These are phyloP conservation scores for Pseudisothecium myosuroides DNA, from an alignment of 225 moss, liverwort and hornwort species.

Conservation along the genomic window DNA sequence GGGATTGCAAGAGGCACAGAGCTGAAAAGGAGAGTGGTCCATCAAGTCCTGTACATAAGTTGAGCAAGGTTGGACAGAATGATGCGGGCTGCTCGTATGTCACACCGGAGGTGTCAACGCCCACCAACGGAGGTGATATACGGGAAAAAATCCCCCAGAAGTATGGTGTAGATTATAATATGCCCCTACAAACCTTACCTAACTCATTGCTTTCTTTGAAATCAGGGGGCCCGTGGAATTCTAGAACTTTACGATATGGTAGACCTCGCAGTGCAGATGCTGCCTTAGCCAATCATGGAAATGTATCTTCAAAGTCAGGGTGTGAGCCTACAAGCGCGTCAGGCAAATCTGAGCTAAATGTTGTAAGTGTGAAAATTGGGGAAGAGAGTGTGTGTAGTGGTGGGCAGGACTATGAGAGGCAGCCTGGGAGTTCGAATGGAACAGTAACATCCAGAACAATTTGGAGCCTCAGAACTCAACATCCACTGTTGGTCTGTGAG, in stretches of 20 bases:
- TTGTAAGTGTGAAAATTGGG: background rate
- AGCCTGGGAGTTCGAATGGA: background rate
- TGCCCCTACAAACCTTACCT: background rate
- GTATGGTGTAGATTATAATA: background rate
- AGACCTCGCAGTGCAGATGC: background rate
- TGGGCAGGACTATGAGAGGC: background rate
- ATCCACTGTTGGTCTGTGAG: conserved; percentile 5
- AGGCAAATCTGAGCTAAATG: background rate
- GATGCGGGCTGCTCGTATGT: background rate
- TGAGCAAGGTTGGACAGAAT: background rate
- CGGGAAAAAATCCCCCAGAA: background rate
- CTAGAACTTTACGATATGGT: conserved; percentile 1
- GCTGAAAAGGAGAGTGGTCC: background rate
- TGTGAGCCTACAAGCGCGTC: background rate
- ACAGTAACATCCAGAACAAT: background rate
- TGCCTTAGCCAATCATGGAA: background rate
- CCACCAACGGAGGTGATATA: background rate
- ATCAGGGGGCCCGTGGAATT: background rate
- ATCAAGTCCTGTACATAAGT: background rate
- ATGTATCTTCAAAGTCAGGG: background rate
- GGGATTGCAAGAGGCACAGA: background rate
- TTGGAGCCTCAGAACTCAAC: background rate
- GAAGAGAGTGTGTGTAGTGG: background rate
- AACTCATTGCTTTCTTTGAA: background rate
- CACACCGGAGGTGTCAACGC: background rate